phyloP scores from a whole-genome alignment of 2,329 filamentous ascomycete genomes.

The Neoarthrinium moseri region DNA sequence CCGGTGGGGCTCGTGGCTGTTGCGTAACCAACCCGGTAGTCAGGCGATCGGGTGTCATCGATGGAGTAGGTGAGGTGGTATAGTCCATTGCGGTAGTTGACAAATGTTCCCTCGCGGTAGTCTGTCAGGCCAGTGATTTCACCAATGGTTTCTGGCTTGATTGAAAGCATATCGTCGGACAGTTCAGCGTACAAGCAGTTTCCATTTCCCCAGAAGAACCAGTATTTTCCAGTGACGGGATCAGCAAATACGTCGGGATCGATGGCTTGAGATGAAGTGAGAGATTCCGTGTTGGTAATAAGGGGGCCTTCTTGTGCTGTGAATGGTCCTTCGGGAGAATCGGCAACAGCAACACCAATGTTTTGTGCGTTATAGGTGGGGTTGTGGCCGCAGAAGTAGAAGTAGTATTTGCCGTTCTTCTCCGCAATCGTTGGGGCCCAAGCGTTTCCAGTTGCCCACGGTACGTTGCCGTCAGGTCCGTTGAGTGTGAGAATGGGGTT shows the following conservation, averaged over 20 bases:
- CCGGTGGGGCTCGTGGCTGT: conserved; percentile 35
- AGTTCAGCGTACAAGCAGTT: conserved; percentile 39
- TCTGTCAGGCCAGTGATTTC: conserved; percentile 34
- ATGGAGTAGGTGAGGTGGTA: conserved; percentile 50
- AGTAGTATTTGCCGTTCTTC: conserved; percentile 61
- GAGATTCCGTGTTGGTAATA: conserved; percentile 48
- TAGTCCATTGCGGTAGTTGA: conserved; percentile 41
- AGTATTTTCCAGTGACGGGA: conserved; percentile 54
- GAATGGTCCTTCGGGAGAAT: conserved; percentile 60
- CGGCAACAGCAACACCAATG: conserved; percentile 59
- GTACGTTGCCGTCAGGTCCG: conserved; percentile 48
- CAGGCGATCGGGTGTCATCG: conserved; percentile 42
- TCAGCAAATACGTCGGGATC: conserved; percentile 63
- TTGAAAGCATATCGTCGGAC: conserved; percentile 42
- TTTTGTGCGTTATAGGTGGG: conserved; percentile 56
- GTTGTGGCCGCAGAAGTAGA: conserved; percentile 57
- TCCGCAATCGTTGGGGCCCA: conserved; percentile 65
- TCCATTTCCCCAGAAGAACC: conserved; percentile 61
- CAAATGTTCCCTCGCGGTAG: conserved; percentile 43
- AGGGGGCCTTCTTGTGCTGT: conserved; percentile 52
- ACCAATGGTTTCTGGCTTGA: conserved; percentile 34
- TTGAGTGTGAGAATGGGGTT: conserved; percentile 44
- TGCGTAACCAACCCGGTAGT: conserved; percentile 48
- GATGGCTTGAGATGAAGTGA: conserved; percentile 45
- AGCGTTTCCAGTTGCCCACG: conserved; percentile 65